Evolutionary conservation across 2,329 filamentous ascomycete genomes (phyloP).

Genomic region (Pseudogymnoascus sp.): DNA sequence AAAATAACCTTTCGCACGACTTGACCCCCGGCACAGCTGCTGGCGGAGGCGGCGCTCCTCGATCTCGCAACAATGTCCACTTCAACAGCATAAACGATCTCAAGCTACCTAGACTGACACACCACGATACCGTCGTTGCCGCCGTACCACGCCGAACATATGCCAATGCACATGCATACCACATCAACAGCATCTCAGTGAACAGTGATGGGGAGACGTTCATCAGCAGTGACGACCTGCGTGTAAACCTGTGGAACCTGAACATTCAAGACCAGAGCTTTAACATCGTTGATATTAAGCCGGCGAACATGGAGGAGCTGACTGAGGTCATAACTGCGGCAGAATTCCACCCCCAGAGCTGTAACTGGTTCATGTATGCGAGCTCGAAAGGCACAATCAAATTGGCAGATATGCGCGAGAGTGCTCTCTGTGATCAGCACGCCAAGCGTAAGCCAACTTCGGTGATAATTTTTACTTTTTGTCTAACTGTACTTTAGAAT

Average conservation of each 20-base stretch:
- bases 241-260: conserved; percentile 98
- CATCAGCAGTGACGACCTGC: conserved; percentile 95
- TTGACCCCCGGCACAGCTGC: conserved; percentile 68
- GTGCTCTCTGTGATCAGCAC: conserved; percentile 90
- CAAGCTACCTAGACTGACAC: conserved; percentile 91
- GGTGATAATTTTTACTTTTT: neutral
- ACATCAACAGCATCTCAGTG: conserved; percentile 99
- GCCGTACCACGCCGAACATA: conserved; percentile 94
- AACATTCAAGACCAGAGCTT: conserved; percentile 99
- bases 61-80: conserved; percentile 61
- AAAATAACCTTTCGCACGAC: conserved; percentile 97
- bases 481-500: conserved; percentile 54
- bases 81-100: conserved; percentile 78
- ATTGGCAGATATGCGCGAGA: conserved; percentile 95
- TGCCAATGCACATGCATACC: conserved; percentile 96
- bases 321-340: conserved; percentile 98
- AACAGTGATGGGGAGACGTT: conserved; percentile 99
- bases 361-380: conserved; percentile 99
- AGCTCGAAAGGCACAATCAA: conserved; percentile 99
- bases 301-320: conserved; percentile 98
- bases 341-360: conserved; percentile 93
- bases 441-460: conserved; percentile 63
- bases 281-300: conserved; percentile 99
- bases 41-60: conserved; percentile 70
- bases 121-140: conserved; percentile 96